Evolutionary conservation across 2,329 filamentous ascomycete species (phyloP).

Genomic region (Calonectria pseudoreteaudii): DNA sequence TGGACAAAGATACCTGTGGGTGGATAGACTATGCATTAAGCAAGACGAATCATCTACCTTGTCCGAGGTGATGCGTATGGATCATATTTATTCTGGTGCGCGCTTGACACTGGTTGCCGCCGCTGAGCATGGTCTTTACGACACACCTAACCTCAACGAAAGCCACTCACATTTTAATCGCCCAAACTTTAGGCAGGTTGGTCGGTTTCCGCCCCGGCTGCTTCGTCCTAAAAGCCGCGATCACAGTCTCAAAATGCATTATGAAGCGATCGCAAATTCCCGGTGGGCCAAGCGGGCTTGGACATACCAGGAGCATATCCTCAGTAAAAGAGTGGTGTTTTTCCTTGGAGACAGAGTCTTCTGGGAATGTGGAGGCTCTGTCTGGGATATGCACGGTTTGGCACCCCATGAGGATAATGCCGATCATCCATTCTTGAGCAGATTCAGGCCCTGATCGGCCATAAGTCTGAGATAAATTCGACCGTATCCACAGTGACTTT

Average conservation of each 20-base stretch:
- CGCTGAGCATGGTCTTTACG: neutral
- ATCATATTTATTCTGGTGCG: neutral
- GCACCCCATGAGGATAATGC: neutral
- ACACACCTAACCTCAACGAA: neutral
- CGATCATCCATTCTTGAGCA: neutral
- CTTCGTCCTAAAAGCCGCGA: neutral
- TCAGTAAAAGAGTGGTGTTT: neutral
- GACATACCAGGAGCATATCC: neutral
- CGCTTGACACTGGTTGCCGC: neutral
- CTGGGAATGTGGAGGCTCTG: neutral
- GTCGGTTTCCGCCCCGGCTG: neutral
- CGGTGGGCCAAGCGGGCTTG: neutral
- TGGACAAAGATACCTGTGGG: neutral
- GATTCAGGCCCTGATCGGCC: no score
- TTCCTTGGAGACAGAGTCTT: neutral
- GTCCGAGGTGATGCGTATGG: neutral
- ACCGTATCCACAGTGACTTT: no score
- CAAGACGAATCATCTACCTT: neutral
- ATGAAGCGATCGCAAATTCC: neutral
- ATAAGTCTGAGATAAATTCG: no score
- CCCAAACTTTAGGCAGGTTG: neutral
- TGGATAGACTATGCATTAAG: neutral
- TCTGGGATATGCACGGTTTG: neutral
- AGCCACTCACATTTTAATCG: neutral
- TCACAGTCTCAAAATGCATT: neutral